Base-by-base conservation (phyloP, 1,139 yeast genomes). In the Blastobotrys malaysiensis region DNA sequence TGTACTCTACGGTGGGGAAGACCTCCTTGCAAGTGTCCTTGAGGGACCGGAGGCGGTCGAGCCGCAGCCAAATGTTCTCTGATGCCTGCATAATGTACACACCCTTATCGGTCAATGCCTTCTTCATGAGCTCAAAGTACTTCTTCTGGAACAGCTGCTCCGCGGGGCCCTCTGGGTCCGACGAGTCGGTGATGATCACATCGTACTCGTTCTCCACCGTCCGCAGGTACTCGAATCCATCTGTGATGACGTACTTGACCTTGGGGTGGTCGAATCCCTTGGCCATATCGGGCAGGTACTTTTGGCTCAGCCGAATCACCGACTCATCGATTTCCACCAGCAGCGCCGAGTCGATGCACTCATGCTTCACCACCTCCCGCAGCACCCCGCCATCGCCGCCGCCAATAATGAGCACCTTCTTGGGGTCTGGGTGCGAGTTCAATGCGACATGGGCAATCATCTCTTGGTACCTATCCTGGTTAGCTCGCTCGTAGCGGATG, bases 381-480 rank as follows among this genome's bases (percentile, higher is more conserved):
- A 90, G 78, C 55, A 90, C 97, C 70, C 97, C 97, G 65, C 97
- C 97, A 68, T 90, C 97, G 65, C 97, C 97, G 61, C 97, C 97
- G 56, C 97, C 97, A 69, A 90, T 85, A 56, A 90, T 96, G 59
- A 90, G 77, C 31, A 93, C 97, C 68, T 79, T 83, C 77, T 86
- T 87, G 53, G 97, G 97, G 74, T 85, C 80, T 57, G 95, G 90
- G 75, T 90, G 97, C 48, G 95, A 82, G 80, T 86, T 87, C 73
- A 90, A 68, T 13, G 96, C 95, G 67, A 90, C 77, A 73, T 90
- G 97, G 46, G 96, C 76, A 70, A 90, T 90, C 96, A 90, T 88
- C 73, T 90, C 97, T 76, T 90, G 97, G 77, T 88, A 88, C 36
- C 36, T 9, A 20, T 18, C 19, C 55, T 53, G 19, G 27, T 13